Percentiles rank a stretch among this genome's conserved stretches.
phyloP scores from a whole-genome alignment of 441 rosid species.

The Erodium trifolium region DNA sequence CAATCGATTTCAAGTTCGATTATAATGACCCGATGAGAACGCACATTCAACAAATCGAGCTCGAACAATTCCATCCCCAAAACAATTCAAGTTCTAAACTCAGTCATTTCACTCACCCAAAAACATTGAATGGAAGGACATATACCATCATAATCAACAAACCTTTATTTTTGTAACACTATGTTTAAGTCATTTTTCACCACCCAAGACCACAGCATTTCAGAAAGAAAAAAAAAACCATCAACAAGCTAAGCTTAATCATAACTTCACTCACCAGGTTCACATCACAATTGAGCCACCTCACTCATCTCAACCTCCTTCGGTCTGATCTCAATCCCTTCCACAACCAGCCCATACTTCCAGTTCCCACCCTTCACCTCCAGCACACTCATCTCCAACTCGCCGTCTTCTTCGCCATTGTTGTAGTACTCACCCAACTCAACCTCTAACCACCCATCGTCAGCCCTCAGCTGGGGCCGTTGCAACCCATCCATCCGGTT shows the following conservation, averaged over 20 bases:
- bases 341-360: neutral
- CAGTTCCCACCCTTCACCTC: neutral
- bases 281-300: neutral
- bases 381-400: neutral
- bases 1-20: too few species aligned
- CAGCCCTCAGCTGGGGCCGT: neutral
- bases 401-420: neutral
- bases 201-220: neutral
- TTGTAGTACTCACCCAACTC: neutral
- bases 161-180: neutral
- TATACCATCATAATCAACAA: neutral
- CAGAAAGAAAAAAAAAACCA: neutral
- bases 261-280: neutral
- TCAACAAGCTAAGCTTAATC: neutral
- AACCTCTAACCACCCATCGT: neutral
- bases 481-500: neutral
- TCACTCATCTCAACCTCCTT: neutral
- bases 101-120: too few species aligned
- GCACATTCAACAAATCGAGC: too few species aligned
- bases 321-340: slow-evolving; percentile 4
- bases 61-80: too few species aligned
- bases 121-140: too few species aligned
- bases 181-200: neutral
- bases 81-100: too few species aligned
- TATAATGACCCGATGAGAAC: too few species aligned